phyloP scores from a whole-genome alignment of 1,139 yeast genomes.

The Geotrichum macrosporum region DNA sequence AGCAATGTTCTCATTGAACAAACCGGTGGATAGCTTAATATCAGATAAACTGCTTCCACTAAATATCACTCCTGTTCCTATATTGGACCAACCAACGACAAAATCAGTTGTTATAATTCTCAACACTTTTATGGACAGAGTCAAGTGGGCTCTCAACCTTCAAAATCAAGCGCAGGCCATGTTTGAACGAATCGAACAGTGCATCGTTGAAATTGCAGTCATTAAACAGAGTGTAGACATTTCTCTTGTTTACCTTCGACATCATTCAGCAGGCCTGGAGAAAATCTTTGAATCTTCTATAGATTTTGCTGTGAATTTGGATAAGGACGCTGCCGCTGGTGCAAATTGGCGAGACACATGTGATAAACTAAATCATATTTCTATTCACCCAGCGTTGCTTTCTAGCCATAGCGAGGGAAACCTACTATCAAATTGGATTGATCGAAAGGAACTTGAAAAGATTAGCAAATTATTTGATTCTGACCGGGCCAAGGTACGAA shows the following conservation, averaged over 20 bases:
- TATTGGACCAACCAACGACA: constrained; percentile 12
- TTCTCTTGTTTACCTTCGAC: constrained; percentile 32
- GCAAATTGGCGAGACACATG: constrained; percentile 28
- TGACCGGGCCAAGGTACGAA: constrained; percentile 18
- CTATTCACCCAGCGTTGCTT: constrained; percentile 17
- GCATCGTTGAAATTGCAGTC: constrained; percentile 25
- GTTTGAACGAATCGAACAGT: constrained; percentile 18
- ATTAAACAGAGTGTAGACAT: constrained; percentile 32
- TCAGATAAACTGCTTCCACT: constrained; percentile 11
- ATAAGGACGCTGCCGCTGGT: constrained; percentile 28
- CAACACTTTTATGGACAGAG: constrained; percentile 20
- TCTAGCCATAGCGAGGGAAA: constrained; percentile 20
- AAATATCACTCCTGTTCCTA: constrained; percentile 14
- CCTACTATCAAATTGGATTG: constrained; percentile 30
- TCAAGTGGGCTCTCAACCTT: constrained; percentile 21
- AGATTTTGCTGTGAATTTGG: constrained; percentile 29
- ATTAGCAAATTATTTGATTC: constrained; percentile 22
- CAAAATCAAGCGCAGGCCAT: constrained; percentile 16
- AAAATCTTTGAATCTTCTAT: constrained; percentile 29
- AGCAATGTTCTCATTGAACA: constrained; percentile 16
- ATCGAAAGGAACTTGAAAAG: constrained; percentile 23
- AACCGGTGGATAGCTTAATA: constrained; percentile 19
- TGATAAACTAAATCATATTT: constrained; percentile 21
- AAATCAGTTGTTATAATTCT: constrained; percentile 21
- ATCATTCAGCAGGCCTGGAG: constrained; percentile 30